Percentiles rank a stretch among this genome's conserved stretches.
Evolutionary conservation across 2,329 filamentous ascomycete genomes (phyloP).

Genomic region (Ceratocystis variospora): DNA sequence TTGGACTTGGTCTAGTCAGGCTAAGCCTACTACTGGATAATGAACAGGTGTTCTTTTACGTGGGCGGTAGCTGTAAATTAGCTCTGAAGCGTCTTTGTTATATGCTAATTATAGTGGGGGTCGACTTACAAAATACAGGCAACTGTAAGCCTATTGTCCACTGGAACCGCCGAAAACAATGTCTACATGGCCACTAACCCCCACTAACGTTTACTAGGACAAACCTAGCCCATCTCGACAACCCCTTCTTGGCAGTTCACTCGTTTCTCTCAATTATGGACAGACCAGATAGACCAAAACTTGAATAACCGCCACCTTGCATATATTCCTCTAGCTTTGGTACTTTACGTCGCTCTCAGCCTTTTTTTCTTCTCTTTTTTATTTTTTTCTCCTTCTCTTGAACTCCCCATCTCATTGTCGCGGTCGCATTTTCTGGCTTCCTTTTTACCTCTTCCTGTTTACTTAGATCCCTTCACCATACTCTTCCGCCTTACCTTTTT

Average conservation of each 20-base stretch:
- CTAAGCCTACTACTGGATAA: background rate
- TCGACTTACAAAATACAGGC: background rate
- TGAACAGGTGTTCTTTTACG: conserved; percentile 10
- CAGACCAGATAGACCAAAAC: conserved; percentile 8
- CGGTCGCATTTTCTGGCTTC: conserved; percentile 10
- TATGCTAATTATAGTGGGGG: background rate
- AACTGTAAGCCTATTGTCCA: background rate
- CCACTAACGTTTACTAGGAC: no score
- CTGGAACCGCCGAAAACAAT: background rate
- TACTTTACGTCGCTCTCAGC: background rate
- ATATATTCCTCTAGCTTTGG: conserved; percentile 15
- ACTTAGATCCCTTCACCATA: conserved; percentile 9
- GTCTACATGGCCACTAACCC: background rate
- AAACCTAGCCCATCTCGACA: background rate
- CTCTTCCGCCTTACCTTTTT: conserved; percentile 9
- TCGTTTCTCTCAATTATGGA: background rate
- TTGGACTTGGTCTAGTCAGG: background rate
- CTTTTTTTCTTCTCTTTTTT: conserved; percentile 20
- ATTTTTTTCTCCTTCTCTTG: conserved; percentile 13
- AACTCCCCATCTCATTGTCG: conserved; percentile 11
- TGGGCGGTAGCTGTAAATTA: background rate
- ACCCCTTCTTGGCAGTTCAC: no score
- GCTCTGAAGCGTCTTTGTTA: background rate
- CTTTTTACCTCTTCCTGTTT: conserved; percentile 9
- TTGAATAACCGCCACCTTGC: conserved; percentile 17